These are phyloP conservation scores for Phytophthora pisi DNA, from an alignment of 352 stramenopile species.

Conservation along the genomic window DNA sequence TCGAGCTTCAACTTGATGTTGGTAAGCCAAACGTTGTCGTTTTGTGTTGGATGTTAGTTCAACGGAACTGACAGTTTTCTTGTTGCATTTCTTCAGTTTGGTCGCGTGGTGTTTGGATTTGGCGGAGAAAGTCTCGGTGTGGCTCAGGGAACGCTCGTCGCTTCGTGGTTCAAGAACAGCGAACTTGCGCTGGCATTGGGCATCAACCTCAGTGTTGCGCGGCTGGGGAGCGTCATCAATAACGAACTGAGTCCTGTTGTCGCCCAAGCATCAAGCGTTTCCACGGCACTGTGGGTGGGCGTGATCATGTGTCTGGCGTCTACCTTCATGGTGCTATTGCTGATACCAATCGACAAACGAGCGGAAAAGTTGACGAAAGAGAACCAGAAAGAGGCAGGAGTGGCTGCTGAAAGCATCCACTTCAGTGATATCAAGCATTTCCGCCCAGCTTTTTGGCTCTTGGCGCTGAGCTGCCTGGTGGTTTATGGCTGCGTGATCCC, in stretches of 20 bases:
- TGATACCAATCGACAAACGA: slow-evolving; percentile 84
- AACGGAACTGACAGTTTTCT: slow-evolving; percentile 2
- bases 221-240: slow-evolving; percentile 93
- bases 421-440: slow-evolving; percentile 83
- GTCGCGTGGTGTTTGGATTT: slow-evolving; percentile 92
- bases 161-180: slow-evolving; percentile 93
- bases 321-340: slow-evolving; percentile 66
- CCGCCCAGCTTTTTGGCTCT: slow-evolving; percentile 87
- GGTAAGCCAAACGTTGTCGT: slow-evolving; percentile 22
- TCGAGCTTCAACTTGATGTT: slow-evolving; percentile 85
- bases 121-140: slow-evolving; percentile 93
- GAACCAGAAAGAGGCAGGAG: slow-evolving; percentile 26
- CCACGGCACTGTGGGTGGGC: slow-evolving; percentile 86
- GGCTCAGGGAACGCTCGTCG: slow-evolving; percentile 89
- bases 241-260: slow-evolving; percentile 89
- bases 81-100: slow-evolving; percentile 50
- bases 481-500: slow-evolving; percentile 94
- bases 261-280: slow-evolving; percentile 66
- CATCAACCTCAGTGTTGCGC: slow-evolving; percentile 91
- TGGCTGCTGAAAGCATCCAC: slow-evolving; percentile 55
- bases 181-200: slow-evolving; percentile 93
- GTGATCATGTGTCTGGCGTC: slow-evolving; percentile 81
- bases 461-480: slow-evolving; percentile 91
- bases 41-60: background rate
- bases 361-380: slow-evolving; percentile 42